Base-by-base conservation (phyloP, 192 early-diverging fungal genomes). In the Polychytrium aggregatum region DNA sequence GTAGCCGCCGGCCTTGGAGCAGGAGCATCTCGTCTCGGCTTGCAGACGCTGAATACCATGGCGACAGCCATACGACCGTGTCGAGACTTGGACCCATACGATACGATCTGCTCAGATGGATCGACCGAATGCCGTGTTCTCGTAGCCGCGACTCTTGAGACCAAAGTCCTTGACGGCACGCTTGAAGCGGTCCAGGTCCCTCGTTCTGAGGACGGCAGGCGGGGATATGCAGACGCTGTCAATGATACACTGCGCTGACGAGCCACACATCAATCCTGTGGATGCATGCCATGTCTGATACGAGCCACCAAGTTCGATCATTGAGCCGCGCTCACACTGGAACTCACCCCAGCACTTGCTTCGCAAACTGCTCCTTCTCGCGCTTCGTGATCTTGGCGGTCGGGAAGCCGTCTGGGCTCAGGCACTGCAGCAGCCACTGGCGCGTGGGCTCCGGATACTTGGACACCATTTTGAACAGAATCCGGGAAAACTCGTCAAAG, bases 91-190 rank as follows among this genome's bases (percentile, higher is more conserved):
- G n/a, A n/a, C n/a, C n/a, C n/a, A n/a, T 48, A 41, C 16, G 17
- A 35, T 35, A 51, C 21, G 42, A 51, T 42, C 18, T 34, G 13
- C 13, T 48, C 31, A 55, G 7, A 54, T 20, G 26, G 33, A n/a
- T 21, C 10, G 20, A 29, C 52, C 35, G 40, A 56, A 60, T 16
- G 52, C 59, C 30, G 59, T 60, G 20, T 56, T 56, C 1, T 39
- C 47, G 11, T 56, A 37, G 2, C 59, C 59, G 6, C 59, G 53
- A 43, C 59, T 56, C 27, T 55, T 22, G 11, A 51, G 27, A 10
- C 46, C 46, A 41, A 62, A 62, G 30, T 44, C n/a, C 26, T 62
- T 56, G 1, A 55, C 54, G 3, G 36, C 48, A 11, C 44, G 53
- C 16, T 35, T 22, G 35, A 53, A 50, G 13, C 54, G 53, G 26